Conservation (phyloP, 768 basidiomycete species). For the Botryobasidium botryosum region DNA sequence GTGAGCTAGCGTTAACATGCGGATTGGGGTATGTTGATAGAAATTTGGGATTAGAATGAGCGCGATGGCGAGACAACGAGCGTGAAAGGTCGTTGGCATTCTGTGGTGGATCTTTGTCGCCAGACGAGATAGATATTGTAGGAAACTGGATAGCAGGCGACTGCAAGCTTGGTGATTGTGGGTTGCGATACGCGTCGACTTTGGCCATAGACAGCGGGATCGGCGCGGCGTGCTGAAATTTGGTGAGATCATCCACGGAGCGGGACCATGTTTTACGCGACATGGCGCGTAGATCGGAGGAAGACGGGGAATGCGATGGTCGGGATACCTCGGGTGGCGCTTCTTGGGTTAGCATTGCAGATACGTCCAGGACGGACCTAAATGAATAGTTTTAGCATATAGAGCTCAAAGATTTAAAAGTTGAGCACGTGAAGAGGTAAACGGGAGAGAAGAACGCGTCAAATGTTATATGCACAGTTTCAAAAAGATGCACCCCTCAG, state of each 20-base stretch:
- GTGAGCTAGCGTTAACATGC: too few species aligned
- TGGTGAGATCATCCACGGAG: conserved; percentile 59
- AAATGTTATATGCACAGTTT: too few species aligned
- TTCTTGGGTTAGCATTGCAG: conserved; percentile 30
- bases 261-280: conserved; percentile 63
- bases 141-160: conserved; percentile 10
- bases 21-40: too few species aligned
- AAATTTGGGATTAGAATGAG: too few species aligned
- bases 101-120: too few species aligned
- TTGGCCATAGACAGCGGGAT: conserved; percentile 40
- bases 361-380: conserved; percentile 56
- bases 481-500: too few species aligned
- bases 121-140: too few species aligned
- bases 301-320: conserved; percentile 19
- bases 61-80: too few species aligned
- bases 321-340: conserved; percentile 17
- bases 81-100: too few species aligned
- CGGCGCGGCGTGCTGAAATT: conserved; percentile 13
- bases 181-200: conserved; percentile 46
- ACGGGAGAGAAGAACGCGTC: neutral
- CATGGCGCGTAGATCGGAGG: conserved; percentile 44
- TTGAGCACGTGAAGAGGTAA: neutral
- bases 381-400: too few species aligned
- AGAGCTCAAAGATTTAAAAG: conserved; percentile 7
- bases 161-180: neutral